Conservation (phyloP, 2,329 filamentous ascomycete species). For the Aspergillus sp. region DNA sequence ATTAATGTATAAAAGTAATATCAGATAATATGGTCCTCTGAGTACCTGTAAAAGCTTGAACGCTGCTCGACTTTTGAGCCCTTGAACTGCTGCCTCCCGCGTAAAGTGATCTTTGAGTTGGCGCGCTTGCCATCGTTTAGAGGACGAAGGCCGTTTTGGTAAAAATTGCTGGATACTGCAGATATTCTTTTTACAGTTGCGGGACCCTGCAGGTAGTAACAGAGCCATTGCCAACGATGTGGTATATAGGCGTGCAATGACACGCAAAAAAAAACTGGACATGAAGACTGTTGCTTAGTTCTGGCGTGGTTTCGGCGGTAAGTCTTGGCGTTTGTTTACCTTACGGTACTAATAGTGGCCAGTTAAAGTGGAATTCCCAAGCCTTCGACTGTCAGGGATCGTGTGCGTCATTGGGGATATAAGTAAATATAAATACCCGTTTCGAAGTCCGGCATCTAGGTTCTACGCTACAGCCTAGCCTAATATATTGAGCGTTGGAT, state of each 20-base stretch:
- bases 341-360: no score
- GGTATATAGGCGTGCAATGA: not conserved
- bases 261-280: no score
- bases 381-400: no score
- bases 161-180: slow-evolving; percentile 25
- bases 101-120: slow-evolving; percentile 73
- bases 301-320: no score
- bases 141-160: slow-evolving; percentile 50
- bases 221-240: not conserved
- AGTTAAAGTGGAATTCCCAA: no score
- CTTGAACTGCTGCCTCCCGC: slow-evolving; percentile 72
- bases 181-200: not conserved
- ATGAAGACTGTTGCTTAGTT: no score
- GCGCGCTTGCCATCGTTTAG: slow-evolving; percentile 77
- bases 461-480: no score
- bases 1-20: not conserved
- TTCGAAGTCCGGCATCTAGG: no score
- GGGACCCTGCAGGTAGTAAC: not conserved
- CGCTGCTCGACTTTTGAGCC: slow-evolving; percentile 84
- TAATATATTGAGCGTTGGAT: not conserved
- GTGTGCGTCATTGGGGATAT: no score
- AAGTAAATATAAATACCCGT: no score
- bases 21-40: not conserved
- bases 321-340: no score
- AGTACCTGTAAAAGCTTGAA: slow-evolving; percentile 85